Conservation (phyloP, 257 asterid genomes). For the Plantago major region DNA sequence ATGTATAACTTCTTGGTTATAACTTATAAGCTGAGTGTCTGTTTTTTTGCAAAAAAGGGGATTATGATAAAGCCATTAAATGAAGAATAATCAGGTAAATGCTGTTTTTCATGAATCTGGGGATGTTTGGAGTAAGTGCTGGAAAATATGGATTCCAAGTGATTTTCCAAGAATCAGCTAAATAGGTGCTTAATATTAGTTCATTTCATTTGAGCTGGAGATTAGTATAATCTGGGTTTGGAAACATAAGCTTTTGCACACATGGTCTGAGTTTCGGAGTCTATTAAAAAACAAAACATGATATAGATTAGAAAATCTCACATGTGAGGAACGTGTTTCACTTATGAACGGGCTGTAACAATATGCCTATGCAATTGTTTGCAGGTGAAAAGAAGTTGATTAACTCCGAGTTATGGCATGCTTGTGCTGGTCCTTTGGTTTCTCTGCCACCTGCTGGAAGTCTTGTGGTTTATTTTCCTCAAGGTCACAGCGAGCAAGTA, state of each 20-base stretch:
- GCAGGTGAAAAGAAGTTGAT: slow-evolving; percentile 74
- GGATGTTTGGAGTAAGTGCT: too few species aligned
- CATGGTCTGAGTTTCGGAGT: background rate
- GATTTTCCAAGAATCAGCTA: too few species aligned
- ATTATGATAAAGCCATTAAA: too few species aligned
- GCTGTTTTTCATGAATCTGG: too few species aligned
- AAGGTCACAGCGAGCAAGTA: slow-evolving; percentile 99
- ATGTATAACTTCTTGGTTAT: too few species aligned
- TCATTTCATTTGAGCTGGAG: too few species aligned
- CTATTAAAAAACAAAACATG: background rate
- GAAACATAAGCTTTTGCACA: background rate
- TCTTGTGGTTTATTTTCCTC: slow-evolving; percentile 92
- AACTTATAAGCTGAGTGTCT: too few species aligned
- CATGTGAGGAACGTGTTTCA: background rate
- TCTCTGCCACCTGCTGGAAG: slow-evolving; percentile 95
- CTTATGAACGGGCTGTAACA: background rate
- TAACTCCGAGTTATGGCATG: slow-evolving; percentile 98
- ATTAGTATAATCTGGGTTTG: too few species aligned
- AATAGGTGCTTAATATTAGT: too few species aligned
- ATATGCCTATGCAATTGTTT: background rate
- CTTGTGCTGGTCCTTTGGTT: slow-evolving; percentile 97
- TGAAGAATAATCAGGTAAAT: too few species aligned
- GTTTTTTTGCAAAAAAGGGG: too few species aligned
- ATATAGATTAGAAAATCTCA: background rate
- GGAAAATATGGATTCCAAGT: too few species aligned